Evolutionary conservation across 2,329 filamentous ascomycete species (phyloP).

Genomic region (Rhinocladiella similis): DNA sequence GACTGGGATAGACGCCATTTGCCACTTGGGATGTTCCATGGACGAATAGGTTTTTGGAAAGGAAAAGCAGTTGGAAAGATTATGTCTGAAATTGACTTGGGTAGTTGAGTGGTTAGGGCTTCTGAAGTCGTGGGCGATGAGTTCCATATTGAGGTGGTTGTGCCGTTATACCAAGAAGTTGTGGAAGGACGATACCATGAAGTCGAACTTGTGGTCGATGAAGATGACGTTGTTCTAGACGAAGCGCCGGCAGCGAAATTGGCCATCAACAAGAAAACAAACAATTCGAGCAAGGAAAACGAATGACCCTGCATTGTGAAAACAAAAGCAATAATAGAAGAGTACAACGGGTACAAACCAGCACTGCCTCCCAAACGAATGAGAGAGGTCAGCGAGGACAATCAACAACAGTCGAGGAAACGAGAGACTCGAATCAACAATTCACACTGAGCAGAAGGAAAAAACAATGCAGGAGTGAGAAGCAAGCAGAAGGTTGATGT

Average conservation of each 20-base stretch:
- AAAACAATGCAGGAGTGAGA: not conserved
- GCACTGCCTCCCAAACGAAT: constrained; percentile 6
- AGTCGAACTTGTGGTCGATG: not conserved
- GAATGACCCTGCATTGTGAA: constrained; percentile 9
- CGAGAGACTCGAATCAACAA: not conserved
- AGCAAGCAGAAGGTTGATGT: not conserved
- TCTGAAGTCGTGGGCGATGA: not conserved
- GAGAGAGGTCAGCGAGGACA: constrained; percentile 7
- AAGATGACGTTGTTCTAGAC: not conserved
- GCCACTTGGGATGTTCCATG: constrained; percentile 7
- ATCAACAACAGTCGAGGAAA: not conserved
- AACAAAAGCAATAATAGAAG: not conserved
- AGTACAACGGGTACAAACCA: not conserved
- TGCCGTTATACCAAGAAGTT: not conserved
- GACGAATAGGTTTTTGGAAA: not conserved
- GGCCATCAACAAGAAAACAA: constrained; percentile 8
- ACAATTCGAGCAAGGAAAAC: constrained; percentile 5
- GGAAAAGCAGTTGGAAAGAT: constrained; percentile 10
- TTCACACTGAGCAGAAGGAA: not conserved
- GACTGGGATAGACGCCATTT: constrained; percentile 9
- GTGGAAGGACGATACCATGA: not conserved
- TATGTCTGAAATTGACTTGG: constrained; percentile 8
- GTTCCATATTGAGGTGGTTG: not conserved
- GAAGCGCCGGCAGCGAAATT: not conserved
- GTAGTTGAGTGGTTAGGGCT: not conserved